Percentiles rank a stretch among this genome's conserved stretches.
Conservation (phyloP, 1,284 basidiomycete species). For the Porogramme epimiltina region DNA sequence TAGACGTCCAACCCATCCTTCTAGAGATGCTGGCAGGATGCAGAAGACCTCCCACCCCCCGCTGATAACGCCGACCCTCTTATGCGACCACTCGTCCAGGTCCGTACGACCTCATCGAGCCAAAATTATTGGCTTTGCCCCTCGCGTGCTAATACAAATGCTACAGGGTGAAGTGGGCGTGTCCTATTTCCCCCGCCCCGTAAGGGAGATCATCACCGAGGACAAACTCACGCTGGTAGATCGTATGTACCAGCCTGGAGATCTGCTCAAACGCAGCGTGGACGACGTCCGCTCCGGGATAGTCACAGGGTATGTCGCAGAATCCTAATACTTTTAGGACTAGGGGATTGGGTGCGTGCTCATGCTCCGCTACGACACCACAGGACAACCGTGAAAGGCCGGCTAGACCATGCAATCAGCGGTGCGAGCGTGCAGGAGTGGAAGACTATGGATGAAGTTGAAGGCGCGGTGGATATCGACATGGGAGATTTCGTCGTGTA, state of each 20-base stretch:
- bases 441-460: slow-evolving; percentile 64
- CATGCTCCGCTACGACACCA: neutral
- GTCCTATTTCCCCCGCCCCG: slow-evolving; percentile 61
- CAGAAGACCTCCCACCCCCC: slow-evolving; percentile 60
- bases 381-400: slow-evolving; percentile 60
- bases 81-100: slow-evolving; percentile 66
- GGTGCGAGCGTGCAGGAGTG: slow-evolving; percentile 62
- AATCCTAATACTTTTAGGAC: neutral
- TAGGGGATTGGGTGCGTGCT: too few species aligned
- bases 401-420: slow-evolving; percentile 78
- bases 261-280: slow-evolving; percentile 81
- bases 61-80: slow-evolving; percentile 62
- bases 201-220: slow-evolving; percentile 74
- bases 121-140: neutral
- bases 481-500: slow-evolving; percentile 83
- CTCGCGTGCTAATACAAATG: too few species aligned
- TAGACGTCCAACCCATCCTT: neutral
- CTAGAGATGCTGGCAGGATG: slow-evolving; percentile 83
- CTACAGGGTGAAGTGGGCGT: slow-evolving; percentile 83
- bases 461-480: slow-evolving; percentile 60
- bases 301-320: slow-evolving; percentile 45
- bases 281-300: slow-evolving; percentile 80
- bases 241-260: slow-evolving; percentile 79
- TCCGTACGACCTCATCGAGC: slow-evolving; percentile 1
- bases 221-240: slow-evolving; percentile 74